Base-by-base conservation (phyloP, 768 basidiomycete species). In the Naganishia onofrii region DNA sequence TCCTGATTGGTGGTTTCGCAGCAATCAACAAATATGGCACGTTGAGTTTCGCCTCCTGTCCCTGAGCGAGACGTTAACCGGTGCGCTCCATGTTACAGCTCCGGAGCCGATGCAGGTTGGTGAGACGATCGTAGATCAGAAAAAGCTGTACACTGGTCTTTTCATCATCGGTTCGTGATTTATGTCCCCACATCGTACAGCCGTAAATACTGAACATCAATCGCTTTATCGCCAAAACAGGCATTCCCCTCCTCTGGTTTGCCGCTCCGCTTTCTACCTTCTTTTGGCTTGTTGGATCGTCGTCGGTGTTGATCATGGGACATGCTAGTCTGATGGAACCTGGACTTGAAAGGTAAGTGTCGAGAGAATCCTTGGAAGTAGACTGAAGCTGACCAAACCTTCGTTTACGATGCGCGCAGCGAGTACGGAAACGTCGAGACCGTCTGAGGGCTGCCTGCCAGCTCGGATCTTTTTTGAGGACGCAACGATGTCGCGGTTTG, bases 251-350 rank as follows among this genome's bases (percentile, higher is more conserved):
- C 60, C 86, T 98, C 70, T 92, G 88, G 87, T 73, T 81, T 71
- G 80, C 82, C 12, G 82, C 83, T 2, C 83, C 83, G n/a, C 67
- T 84, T 53, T 81, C 82, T 15, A 90, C 91, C 29, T 87, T 97
- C 82, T 96, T 98, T 86, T 95, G 92, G 92, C 85, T 97, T 75
- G 88, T 95, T 70, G 93, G 93, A 23, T 89, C 90, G 0, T 93
- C 91, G 0, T 85, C 87, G 23, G 84, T 94, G 71, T 83, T 95
- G 71, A 91, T 98, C 76, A 84, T 95, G 72, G 87, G 84, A 12
- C 95, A 98, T 77, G 95, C 95, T 1, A 86, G 86, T 68, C 72
- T 97, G 72, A 87, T 97, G 72, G 95, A 98, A 81, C 95, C 94
- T 1, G 95, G 95, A 31, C 86, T 96, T 66, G 95, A 98, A 83